These are phyloP conservation scores for Cladosporium halotolerans DNA, from an alignment of 2,329 filamentous ascomycete species.

Conservation along the genomic window DNA sequence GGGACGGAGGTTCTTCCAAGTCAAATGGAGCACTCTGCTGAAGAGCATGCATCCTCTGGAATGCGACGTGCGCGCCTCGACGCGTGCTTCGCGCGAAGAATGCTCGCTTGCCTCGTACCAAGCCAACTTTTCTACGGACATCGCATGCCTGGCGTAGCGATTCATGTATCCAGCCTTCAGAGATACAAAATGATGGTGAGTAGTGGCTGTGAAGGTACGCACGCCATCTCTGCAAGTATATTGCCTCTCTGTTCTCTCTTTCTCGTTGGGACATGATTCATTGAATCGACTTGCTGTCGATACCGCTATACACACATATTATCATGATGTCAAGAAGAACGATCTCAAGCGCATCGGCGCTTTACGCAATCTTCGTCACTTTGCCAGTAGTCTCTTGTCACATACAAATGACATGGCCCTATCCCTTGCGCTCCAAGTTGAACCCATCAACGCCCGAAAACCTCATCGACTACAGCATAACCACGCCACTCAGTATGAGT, in stretches of 20 bases:
- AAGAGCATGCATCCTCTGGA: constrained; percentile 1
- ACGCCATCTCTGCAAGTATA: not conserved
- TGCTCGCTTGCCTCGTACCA: not conserved
- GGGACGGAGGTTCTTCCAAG: not conserved
- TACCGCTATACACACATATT: not conserved
- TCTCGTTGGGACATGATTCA: too few relatives aligned
- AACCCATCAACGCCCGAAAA: constrained; percentile 41
- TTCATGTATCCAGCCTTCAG: constrained; percentile 4
- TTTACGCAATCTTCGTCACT: constrained; percentile 15
- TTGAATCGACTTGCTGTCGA: too few relatives aligned
- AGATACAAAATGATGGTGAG: not conserved
- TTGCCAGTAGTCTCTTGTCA: constrained; percentile 32
- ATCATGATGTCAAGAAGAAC: constrained; percentile 15
- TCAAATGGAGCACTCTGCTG: not conserved
- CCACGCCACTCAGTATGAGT: constrained; percentile 54
- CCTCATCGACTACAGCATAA: constrained; percentile 64
- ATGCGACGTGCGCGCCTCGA: constrained; percentile 1
- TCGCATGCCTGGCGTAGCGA: constrained; percentile 3
- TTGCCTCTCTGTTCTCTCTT: not conserved
- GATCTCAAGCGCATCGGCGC: constrained; percentile 1
- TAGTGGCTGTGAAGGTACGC: constrained; percentile 4
- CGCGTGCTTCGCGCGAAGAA: constrained; percentile 3
- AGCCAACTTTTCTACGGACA: not conserved
- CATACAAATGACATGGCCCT: constrained; percentile 52
- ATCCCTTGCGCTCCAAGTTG: constrained; percentile 46